A percentile compares a stretch with the other conserved stretches of the same genome.
Evolutionary conservation across 2,329 filamentous ascomycete genomes (phyloP).

Genomic region (Zalaria obscura): DNA sequence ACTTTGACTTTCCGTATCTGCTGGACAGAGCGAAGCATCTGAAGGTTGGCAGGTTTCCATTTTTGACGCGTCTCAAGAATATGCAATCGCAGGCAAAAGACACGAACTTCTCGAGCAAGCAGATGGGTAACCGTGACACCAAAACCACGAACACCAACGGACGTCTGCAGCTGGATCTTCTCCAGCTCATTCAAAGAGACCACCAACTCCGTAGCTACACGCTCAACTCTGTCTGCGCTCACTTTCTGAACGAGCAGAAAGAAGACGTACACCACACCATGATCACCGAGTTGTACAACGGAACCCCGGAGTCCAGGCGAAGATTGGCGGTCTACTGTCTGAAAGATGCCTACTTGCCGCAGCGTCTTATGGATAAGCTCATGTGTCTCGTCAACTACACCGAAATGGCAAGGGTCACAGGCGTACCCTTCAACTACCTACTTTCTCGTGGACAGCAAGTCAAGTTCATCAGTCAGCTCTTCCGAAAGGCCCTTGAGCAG

Average conservation of each 20-base stretch:
- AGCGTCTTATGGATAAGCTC: conserved; percentile 89
- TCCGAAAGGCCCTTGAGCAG: conserved; percentile 86
- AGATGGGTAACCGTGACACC: conserved; percentile 92
- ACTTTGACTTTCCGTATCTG: conserved; percentile 97
- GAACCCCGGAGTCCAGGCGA: conserved; percentile 80
- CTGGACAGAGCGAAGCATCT: conserved; percentile 76
- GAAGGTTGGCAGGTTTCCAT: conserved; percentile 67
- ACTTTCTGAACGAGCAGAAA: conserved; percentile 94
- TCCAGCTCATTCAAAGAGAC: conserved; percentile 91
- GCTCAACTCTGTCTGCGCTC: conserved; percentile 85
- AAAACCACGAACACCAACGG: conserved; percentile 93
- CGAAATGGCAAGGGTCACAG: conserved; percentile 98
- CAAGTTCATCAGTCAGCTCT: conserved; percentile 94
- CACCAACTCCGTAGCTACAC: conserved; percentile 95
- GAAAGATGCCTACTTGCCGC: conserved; percentile 92
- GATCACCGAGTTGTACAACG: conserved; percentile 97
- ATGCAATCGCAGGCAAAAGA: conserved; percentile 59
- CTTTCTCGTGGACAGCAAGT: conserved; percentile 88
- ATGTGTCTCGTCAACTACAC: conserved; percentile 99
- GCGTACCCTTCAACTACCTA: conserved; percentile 91
- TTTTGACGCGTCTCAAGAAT: conserved; percentile 68
- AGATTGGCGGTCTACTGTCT: conserved; percentile 90
- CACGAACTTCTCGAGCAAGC: conserved; percentile 88
- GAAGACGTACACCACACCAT: conserved; percentile 98
- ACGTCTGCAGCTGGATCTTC: conserved; percentile 76